Evolutionary conservation across 2,329 filamentous ascomycete genomes (phyloP), one percentile per base, ranked within the genome.

Genomic region (Ceratocystiopsis sp.): DNA sequence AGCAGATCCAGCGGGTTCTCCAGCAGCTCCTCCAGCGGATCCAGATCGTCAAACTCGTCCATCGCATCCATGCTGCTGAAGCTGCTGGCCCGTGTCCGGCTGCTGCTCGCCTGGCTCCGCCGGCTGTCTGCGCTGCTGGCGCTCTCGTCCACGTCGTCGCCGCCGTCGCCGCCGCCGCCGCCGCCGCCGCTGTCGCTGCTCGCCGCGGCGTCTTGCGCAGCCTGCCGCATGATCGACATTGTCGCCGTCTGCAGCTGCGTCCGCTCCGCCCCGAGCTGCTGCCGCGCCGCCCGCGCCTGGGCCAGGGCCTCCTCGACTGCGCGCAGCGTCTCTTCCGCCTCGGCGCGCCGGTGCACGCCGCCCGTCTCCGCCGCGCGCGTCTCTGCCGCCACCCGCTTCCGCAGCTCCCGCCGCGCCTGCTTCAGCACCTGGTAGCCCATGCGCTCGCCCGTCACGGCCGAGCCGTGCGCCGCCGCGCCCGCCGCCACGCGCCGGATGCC

Each of bases 171-270:
- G 37, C 37, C 19, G 11, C 17, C 10, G 17, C 12, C 35, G 35
- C 14, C 9, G 35, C 9, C 13, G 18, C 39, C 25, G 12, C 41
- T 42, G 37, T 25, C 33, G 17, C 36, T 33, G 37, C 42, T 40
- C 19, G 19, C n/a, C 29, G 25, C 36, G 17, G 53, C 53, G 35
- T 57, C 55, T 13, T 51, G 38, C 12, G 55, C 57, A 8, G 57
- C 57, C 39, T 49, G 45, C 45, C 45, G 49, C 58, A 60, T 58
- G 15, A 61, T 56, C 14, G 44, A 35, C 3, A 60, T 21, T 2
- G 53, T 49, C 34, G 49, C 49, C 11, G 16, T 25, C 37, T 54
- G 51, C 15, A 61, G 36, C 21, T 38, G 19, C 34, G 38, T 43
- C 9, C 46, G 50, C 41, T 57, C 50, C 1, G 33, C 29, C 5